These are phyloP conservation scores for Peribolospora kevripleyi DNA, from an alignment of 768 basidiomycete genomes.

Conservation along the genomic window DNA sequence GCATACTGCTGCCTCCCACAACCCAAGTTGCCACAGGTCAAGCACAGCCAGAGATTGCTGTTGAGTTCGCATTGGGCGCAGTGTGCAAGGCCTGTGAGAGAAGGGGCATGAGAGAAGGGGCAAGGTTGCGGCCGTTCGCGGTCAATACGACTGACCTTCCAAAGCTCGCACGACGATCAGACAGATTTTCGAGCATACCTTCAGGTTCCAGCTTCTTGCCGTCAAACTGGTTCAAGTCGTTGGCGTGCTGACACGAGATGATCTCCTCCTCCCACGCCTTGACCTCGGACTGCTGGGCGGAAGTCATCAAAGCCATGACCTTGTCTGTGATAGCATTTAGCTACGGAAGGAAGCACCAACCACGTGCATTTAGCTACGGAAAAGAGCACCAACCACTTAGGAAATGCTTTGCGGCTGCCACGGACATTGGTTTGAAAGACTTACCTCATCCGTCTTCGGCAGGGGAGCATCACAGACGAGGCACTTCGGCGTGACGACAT, in stretches of 20 bases:
- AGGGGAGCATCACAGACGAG: constrained; percentile 33
- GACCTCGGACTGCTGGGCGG: constrained; percentile 76
- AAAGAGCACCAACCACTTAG: neutral
- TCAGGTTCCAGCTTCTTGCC: constrained; percentile 27
- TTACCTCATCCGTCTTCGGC: constrained; percentile 6
- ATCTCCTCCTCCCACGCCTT: constrained; percentile 98
- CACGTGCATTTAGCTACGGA: neutral
- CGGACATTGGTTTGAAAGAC: neutral
- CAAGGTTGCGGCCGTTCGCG: neutral
- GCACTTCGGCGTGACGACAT: constrained; percentile 39
- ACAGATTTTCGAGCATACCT: constrained; percentile 22
- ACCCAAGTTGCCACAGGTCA: constrained; percentile 68
- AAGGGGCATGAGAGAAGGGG: neutral
- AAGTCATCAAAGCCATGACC: constrained; percentile 59
- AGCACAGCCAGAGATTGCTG: constrained; percentile 83
- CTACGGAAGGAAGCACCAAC: constrained; percentile 15
- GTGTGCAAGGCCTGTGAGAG: constrained; percentile 44
- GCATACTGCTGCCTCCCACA: constrained; percentile 61
- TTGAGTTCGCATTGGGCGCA: constrained; percentile 65
- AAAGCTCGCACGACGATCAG: too few species aligned
- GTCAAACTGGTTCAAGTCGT: constrained; percentile 29
- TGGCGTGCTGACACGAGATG: constrained; percentile 54
- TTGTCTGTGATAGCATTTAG: constrained; percentile 30
- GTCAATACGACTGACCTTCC: neutral
- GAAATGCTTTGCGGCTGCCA: neutral